These are phyloP conservation scores for Malassezia dermatis DNA, from an alignment of 1,284 basidiomycete species.

Conservation along the genomic window DNA sequence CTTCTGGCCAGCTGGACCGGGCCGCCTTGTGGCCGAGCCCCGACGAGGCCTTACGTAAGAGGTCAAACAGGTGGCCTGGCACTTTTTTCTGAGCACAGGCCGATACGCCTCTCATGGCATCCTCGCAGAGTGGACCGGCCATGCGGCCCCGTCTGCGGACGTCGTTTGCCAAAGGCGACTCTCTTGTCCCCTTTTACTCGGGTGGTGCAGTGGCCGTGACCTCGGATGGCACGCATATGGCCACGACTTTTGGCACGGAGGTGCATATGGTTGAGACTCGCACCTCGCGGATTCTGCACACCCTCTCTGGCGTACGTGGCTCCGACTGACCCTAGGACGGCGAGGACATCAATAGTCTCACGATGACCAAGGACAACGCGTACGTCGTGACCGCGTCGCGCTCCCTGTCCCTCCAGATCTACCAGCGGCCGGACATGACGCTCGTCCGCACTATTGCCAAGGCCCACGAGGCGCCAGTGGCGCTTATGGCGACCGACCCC, in stretches of 20 bases:
- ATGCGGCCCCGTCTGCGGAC: slow-evolving; percentile 21
- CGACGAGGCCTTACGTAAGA: not conserved
- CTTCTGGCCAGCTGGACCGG: not conserved
- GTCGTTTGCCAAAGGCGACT: slow-evolving; percentile 21
- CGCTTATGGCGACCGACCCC: slow-evolving; percentile 67
- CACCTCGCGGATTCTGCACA: slow-evolving; percentile 59
- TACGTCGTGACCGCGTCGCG: slow-evolving; percentile 52
- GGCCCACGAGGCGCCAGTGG: slow-evolving; percentile 84
- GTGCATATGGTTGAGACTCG: slow-evolving; percentile 69
- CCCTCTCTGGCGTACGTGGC: slow-evolving; percentile 19
- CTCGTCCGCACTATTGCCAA: slow-evolving; percentile 63
- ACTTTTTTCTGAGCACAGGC: slow-evolving; percentile 16
- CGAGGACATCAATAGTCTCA: slow-evolving; percentile 52
- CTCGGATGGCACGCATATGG: slow-evolving; percentile 65
- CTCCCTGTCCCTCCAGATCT: slow-evolving; percentile 52
- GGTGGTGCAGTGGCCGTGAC: slow-evolving; percentile 59
- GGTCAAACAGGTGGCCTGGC: not conserved
- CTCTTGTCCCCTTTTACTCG: slow-evolving; percentile 43
- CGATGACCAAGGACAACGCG: slow-evolving; percentile 39
- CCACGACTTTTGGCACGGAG: slow-evolving; percentile 78
- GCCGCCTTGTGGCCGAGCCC: not conserved
- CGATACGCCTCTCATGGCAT: not conserved
- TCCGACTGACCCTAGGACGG: slow-evolving; percentile 50
- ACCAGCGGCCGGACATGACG: slow-evolving; percentile 48
- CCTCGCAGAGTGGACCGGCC: not conserved